Percentiles rank a stretch among this genome's conserved stretches.
These are phyloP conservation scores for Haplographium delicatum DNA, from an alignment of 495 filamentous ascomycete genomes.

Conservation along the genomic window DNA sequence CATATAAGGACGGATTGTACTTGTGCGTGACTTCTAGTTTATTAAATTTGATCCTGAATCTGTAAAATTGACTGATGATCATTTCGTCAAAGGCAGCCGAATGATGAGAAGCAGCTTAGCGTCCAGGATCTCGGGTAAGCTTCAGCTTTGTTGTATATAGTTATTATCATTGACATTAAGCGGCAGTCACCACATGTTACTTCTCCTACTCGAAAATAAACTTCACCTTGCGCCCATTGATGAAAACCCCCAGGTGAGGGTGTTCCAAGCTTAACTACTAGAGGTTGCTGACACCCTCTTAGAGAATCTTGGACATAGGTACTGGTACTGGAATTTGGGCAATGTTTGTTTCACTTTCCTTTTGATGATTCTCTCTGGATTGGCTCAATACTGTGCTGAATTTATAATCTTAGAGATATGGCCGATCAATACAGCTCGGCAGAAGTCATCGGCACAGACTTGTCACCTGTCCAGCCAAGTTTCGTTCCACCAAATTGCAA, in stretches of 20 bases:
- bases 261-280: slow-evolving; percentile 26
- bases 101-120: slow-evolving; percentile 30
- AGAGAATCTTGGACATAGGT: background rate
- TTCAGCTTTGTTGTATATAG: slow-evolving; percentile 40
- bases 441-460: slow-evolving; percentile 2
- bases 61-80: background rate
- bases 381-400: slow-evolving; percentile 30
- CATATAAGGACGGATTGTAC: slow-evolving; percentile 35
- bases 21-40: slow-evolving; percentile 5
- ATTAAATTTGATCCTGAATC: background rate
- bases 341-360: slow-evolving; percentile 35
- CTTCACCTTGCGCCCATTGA: background rate
- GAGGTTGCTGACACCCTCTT: background rate
- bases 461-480: background rate
- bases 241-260: slow-evolving; percentile 21
- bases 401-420: slow-evolving; percentile 6
- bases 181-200: slow-evolving; percentile 32
- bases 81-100: slow-evolving; percentile 26
- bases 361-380: slow-evolving; percentile 37
- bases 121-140: background rate
- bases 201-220: slow-evolving; percentile 8
- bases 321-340: slow-evolving; percentile 38
- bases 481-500: slow-evolving; percentile 35
- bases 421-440: background rate
- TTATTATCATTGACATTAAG: slow-evolving; percentile 35